Conservation (phyloP, 345 rosid genomes). For the Brassica napus region DNA sequence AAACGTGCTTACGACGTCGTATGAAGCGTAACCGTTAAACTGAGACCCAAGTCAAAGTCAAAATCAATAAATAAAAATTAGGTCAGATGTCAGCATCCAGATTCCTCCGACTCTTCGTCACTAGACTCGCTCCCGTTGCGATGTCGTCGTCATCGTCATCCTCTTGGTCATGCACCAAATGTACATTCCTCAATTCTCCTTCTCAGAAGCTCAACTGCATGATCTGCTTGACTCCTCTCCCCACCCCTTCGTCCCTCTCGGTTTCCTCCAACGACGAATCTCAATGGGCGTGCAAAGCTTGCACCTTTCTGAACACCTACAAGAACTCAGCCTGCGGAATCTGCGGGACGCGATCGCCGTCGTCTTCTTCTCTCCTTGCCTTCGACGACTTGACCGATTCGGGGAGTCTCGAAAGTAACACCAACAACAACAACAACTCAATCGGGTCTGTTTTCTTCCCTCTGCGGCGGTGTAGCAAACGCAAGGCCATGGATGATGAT, state of each 20-base stretch:
- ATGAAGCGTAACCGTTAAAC: not conserved
- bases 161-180: constrained; percentile 81
- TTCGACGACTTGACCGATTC: constrained; percentile 58
- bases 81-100: constrained; percentile 21
- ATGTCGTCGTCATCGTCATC: constrained; percentile 36
- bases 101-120: constrained; percentile 6
- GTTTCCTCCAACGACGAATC: constrained; percentile 34
- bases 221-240: constrained; percentile 53
- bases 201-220: constrained; percentile 61
- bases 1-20: not conserved
- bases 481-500: constrained; percentile 53
- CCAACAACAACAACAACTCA: constrained; percentile 36
- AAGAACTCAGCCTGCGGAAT: constrained; percentile 65
- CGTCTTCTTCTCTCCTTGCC: constrained; percentile 43
- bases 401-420: constrained; percentile 35
- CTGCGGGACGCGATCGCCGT: constrained; percentile 59
- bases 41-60: not conserved
- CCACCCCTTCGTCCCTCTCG: constrained; percentile 22
- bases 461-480: constrained; percentile 58
- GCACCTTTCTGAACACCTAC: constrained; percentile 83
- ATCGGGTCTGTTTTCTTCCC: constrained; percentile 92
- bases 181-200: constrained; percentile 87
- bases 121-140: not conserved
- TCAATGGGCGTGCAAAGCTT: constrained; percentile 86
- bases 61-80: constrained; percentile 27